Evolutionary conservation across 805 yeast genomes (phyloP).

Genomic region (Nakazawaea ishiwadae): DNA sequence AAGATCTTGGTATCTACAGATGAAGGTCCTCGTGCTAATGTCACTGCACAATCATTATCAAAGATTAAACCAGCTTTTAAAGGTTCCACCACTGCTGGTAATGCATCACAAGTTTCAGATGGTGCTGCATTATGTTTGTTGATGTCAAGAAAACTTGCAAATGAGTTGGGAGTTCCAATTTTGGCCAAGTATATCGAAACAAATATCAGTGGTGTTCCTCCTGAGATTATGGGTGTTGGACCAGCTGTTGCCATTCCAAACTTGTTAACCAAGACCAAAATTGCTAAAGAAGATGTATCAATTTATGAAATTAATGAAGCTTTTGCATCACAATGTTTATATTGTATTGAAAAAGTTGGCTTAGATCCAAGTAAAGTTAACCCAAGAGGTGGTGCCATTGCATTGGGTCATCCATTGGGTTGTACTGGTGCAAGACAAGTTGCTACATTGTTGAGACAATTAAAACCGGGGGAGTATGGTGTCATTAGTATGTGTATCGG

Average conservation of each 20-base stretch:
- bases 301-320: constrained; percentile 94
- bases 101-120: constrained; percentile 92
- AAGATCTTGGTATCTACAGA: constrained; percentile 54
- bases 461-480: constrained; percentile 77
- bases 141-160: constrained; percentile 83
- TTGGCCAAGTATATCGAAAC: constrained; percentile 78
- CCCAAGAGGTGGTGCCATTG: constrained; percentile 96
- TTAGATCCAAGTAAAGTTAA: constrained; percentile 71
- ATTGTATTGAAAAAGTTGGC: constrained; percentile 59
- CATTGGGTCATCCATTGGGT: constrained; percentile 91
- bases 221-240: constrained; percentile 96
- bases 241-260: constrained; percentile 95
- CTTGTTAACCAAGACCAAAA: constrained; percentile 49
- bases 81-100: constrained; percentile 93
- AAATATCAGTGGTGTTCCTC: constrained; percentile 88
- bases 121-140: constrained; percentile 91
- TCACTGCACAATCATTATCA: constrained; percentile 68
- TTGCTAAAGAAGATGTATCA: constrained; percentile 56
- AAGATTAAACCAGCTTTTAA: constrained; percentile 86
- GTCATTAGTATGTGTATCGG: constrained; percentile 97
- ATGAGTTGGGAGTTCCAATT: constrained; percentile 63
- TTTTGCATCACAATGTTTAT: constrained; percentile 91
- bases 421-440: constrained; percentile 86
- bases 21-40: constrained; percentile 89
- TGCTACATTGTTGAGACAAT: constrained; percentile 81